phyloP scores from a whole-genome alignment of 2,329 filamentous ascomycete genomes.

The Metarhizium sp. region DNA sequence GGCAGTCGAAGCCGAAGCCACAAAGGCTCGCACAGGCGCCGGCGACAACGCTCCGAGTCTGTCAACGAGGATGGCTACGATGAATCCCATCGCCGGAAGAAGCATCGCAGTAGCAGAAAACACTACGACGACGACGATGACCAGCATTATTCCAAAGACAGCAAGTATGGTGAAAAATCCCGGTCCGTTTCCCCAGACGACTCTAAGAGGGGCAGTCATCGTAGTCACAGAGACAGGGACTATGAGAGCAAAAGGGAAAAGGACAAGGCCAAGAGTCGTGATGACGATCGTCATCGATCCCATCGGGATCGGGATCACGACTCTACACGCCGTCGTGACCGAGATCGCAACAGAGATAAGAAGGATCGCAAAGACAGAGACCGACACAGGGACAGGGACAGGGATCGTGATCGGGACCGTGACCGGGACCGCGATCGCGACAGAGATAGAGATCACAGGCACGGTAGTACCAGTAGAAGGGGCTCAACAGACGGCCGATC shows the following conservation, averaged over 20 bases:
- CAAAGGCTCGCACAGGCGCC: constrained; percentile 38
- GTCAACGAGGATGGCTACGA: constrained; percentile 38
- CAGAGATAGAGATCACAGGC: constrained; percentile 19
- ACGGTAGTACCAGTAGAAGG: constrained; percentile 24
- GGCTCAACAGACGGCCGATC: constrained; percentile 15
- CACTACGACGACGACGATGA: constrained; percentile 37
- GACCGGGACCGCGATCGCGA: constrained; percentile 15
- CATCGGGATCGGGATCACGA: constrained; percentile 32
- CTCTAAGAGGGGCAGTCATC: constrained; percentile 46
- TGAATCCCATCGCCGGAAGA: constrained; percentile 38
- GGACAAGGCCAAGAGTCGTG: constrained; percentile 35
- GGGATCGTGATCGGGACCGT: constrained; percentile 12
- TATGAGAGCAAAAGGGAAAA: constrained; percentile 29
- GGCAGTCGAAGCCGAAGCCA: constrained; percentile 23
- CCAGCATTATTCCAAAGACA: constrained; percentile 28
- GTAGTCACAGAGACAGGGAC: constrained; percentile 50
- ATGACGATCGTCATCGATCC: constrained; percentile 35
- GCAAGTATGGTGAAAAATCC: constrained; percentile 43
- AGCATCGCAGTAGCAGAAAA: constrained; percentile 34
- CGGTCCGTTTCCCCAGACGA: constrained; percentile 57
- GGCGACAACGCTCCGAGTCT: constrained; percentile 46
- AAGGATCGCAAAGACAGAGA: constrained; percentile 30
- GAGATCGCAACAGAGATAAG: constrained; percentile 24
- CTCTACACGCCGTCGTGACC: constrained; percentile 20
- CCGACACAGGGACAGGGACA: constrained; percentile 24